Evolutionary conservation across 768 basidiomycete genomes (phyloP).

Genomic region (Termitomyces sp.): DNA sequence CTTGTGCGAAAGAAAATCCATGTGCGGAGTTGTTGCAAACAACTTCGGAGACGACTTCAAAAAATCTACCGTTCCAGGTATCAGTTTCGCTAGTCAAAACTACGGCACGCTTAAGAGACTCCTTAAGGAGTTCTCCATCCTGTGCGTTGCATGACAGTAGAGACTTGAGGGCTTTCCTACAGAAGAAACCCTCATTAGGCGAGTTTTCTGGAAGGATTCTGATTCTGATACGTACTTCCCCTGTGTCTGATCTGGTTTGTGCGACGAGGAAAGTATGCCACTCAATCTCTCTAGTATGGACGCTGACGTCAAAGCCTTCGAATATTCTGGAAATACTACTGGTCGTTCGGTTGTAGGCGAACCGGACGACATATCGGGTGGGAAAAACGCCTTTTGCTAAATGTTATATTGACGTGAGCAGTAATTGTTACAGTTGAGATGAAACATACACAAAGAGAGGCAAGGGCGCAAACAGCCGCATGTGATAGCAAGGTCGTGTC

Average conservation of each 20-base stretch:
- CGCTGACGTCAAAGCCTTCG: constrained; percentile 48
- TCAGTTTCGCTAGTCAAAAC: constrained; percentile 50
- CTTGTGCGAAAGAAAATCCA: constrained; percentile 68
- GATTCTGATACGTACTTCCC: constrained; percentile 59
- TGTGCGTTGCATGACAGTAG: constrained; percentile 54
- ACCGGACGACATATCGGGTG: constrained; percentile 48
- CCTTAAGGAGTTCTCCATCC: constrained; percentile 55
- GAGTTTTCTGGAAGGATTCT: background rate
- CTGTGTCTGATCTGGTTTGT: constrained; percentile 41
- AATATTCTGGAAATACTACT: constrained; percentile 33
- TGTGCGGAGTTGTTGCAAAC: constrained; percentile 50
- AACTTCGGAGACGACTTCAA: constrained; percentile 72
- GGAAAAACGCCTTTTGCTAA: constrained; percentile 78
- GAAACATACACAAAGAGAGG: constrained; percentile 78
- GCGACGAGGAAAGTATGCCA: constrained; percentile 61
- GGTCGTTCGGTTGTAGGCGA: constrained; percentile 63
- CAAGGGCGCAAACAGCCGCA: constrained; percentile 82
- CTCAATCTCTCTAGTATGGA: constrained; percentile 60
- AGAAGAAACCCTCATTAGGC: constrained; percentile 6
- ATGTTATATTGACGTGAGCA: constrained; percentile 2
- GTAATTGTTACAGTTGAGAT: background rate
- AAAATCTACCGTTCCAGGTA: constrained; percentile 62
- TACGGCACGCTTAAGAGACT: constrained; percentile 65
- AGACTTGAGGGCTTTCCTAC: constrained; percentile 72
- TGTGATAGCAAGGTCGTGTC: constrained; percentile 72